These are phyloP conservation scores for Blastobotrys proliferans DNA, from an alignment of 1,139 yeast species.

Conservation along the genomic window DNA sequence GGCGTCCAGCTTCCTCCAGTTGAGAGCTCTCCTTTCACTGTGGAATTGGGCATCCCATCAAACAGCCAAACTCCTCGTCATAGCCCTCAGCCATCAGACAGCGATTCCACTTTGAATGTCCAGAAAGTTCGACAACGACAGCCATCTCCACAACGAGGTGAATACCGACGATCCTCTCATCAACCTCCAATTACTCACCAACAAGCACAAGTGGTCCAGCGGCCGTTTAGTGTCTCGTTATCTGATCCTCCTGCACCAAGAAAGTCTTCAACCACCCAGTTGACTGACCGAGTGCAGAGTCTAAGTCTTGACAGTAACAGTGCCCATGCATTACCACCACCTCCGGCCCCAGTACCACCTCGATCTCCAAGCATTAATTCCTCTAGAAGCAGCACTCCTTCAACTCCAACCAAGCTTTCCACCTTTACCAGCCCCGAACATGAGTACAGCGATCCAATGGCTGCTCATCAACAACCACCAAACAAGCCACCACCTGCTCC, in stretches of 20 bases:
- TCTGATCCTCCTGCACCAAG: slow-evolving; percentile 3
- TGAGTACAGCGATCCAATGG: background rate
- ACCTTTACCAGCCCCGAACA: background rate
- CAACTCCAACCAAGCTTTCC: background rate
- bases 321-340: background rate
- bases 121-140: background rate
- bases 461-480: slow-evolving; percentile 2
- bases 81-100: background rate
- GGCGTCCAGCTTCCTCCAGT: slow-evolving; percentile 5
- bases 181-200: slow-evolving; percentile 1
- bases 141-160: background rate
- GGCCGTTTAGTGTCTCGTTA: slow-evolving; percentile 5
- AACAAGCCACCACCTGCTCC: slow-evolving; percentile 12
- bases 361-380: background rate
- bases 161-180: slow-evolving; percentile 2
- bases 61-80: background rate
- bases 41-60: background rate
- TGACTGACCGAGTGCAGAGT: background rate
- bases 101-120: background rate
- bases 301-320: too few relatives aligned
- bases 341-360: background rate
- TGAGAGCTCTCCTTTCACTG: slow-evolving; percentile 9
- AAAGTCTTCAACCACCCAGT: background rate
- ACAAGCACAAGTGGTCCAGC: background rate
- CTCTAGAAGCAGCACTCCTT: background rate